These are phyloP conservation scores for Prototheca cutis DNA, from an alignment of 163 green algal species.

Conservation along the genomic window DNA sequence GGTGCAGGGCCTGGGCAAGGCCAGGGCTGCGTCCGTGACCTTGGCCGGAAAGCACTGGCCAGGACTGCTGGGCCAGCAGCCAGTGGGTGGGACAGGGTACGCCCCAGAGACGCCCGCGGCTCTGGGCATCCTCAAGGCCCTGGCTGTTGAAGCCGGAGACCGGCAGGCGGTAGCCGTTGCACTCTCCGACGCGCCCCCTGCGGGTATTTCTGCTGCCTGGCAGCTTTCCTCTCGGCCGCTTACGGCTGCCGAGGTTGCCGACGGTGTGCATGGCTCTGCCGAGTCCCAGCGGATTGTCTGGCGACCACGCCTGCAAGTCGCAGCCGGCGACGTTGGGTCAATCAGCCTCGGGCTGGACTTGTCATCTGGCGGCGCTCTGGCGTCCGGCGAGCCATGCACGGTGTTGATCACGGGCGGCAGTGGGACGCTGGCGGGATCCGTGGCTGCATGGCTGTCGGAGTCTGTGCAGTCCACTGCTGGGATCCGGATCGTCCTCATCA, in stretches of 20 bases:
- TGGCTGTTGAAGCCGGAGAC: background rate
- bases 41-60: no score
- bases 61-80: no score
- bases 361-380: background rate
- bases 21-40: background rate
- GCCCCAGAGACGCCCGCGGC: no score
- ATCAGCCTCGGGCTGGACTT: background rate
- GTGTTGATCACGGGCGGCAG: slow-evolving; percentile 17
- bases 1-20: slow-evolving; percentile 3
- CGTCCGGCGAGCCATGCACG: no score
- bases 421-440: slow-evolving; percentile 13
- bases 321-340: background rate
- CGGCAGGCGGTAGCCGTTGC: background rate
- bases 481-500: slow-evolving; percentile 3
- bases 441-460: slow-evolving; percentile 16
- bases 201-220: background rate
- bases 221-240: background rate
- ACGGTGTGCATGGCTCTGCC: slow-evolving; percentile 12
- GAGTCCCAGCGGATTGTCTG: background rate
- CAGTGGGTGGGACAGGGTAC: no score
- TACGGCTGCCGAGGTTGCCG: no score
- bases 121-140: slow-evolving; percentile 23
- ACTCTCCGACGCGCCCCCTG: background rate
- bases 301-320: slow-evolving; percentile 9
- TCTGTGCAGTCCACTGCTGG: slow-evolving; percentile 9